Conservation (phyloP, 106 monocot genomes). For the Acanthochlamys bracteata region DNA sequence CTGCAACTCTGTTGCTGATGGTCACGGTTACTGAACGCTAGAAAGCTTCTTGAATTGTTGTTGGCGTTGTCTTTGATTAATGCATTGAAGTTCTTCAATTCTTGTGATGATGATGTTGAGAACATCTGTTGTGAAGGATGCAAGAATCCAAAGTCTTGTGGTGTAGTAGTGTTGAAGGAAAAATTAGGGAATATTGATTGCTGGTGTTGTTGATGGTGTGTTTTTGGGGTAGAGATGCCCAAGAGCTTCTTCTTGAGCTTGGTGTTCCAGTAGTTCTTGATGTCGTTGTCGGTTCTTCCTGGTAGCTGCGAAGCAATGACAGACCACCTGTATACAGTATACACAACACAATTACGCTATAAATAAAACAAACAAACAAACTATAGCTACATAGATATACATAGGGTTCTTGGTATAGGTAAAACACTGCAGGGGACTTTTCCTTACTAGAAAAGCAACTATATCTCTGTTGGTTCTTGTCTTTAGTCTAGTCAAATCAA, state of each 20-base stretch:
- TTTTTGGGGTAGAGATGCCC: conserved; percentile 22
- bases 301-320: conserved; percentile 55
- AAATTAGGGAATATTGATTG: conserved; percentile 10
- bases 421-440: no score
- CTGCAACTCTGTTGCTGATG: conserved; percentile 24
- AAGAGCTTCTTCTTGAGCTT: conserved; percentile 61
- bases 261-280: conserved; percentile 79
- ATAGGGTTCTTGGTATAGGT: no score
- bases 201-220: conserved; percentile 16
- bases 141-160: neutral
- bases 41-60: neutral
- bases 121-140: no score
- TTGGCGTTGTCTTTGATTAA: neutral
- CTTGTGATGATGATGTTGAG: no score
- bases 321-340: conserved; percentile 41
- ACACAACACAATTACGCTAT: neutral
- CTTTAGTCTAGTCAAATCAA: no score
- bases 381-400: no score
- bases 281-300: conserved; percentile 66
- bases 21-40: neutral
- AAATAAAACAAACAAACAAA: no score
- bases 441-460: no score
- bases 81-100: neutral
- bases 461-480: no score
- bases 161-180: neutral